phyloP scores from a whole-genome alignment of 148 eudicot species.

The Euryodendron excelsum region DNA sequence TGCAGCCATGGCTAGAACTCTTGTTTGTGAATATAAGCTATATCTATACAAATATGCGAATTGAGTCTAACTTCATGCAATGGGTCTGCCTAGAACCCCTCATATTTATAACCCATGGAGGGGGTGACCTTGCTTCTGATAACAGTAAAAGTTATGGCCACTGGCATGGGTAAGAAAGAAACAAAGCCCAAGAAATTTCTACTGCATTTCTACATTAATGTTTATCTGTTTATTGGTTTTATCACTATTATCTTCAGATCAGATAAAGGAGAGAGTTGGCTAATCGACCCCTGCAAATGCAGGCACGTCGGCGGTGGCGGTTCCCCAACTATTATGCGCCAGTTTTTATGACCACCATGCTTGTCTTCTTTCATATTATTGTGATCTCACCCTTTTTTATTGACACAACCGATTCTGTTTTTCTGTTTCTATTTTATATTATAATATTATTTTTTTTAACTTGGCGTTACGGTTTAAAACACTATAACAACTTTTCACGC shows the following conservation, averaged over 20 bases:
- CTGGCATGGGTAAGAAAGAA: constrained; percentile 21
- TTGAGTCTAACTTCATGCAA: constrained; percentile 22
- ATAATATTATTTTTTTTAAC: no score
- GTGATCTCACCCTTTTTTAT: no score
- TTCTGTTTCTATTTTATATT: no score
- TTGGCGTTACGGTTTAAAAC: no score
- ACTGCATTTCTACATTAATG: constrained; percentile 4
- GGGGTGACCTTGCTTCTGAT: not conserved
- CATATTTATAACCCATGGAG: constrained; percentile 36
- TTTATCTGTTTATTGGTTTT: constrained; percentile 13
- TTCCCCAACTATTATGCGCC: no score
- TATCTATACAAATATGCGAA: constrained; percentile 20
- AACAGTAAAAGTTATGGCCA: not conserved
- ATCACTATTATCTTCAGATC: not conserved
- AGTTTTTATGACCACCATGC: no score
- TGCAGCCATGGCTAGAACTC: constrained; percentile 64
- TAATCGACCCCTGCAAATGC: no score
- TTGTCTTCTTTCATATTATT: no score
- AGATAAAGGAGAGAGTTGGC: no score
- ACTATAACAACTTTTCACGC: no score
- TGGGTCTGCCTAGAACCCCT: constrained; percentile 15
- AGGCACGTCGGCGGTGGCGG: no score
- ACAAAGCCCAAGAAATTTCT: constrained; percentile 26
- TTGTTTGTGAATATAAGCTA: not conserved
- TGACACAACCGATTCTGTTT: no score